Evolutionary conservation across 1,284 basidiomycete genomes (phyloP).

Genomic region (Trametes sp.): DNA sequence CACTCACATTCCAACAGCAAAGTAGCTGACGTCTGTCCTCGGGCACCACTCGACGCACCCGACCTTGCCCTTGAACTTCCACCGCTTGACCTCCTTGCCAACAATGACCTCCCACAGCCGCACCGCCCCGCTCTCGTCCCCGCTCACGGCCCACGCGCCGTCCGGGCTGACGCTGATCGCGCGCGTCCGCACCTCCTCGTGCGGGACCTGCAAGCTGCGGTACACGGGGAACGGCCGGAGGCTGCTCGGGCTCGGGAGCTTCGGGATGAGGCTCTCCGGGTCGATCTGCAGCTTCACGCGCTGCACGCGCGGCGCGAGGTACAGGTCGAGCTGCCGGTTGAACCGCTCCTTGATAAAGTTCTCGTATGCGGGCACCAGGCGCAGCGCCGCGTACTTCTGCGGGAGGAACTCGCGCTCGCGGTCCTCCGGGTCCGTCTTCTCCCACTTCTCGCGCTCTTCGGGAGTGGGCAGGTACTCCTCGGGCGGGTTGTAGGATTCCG

Average conservation of each 20-base stretch:
- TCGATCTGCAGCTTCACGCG: slow-evolving; percentile 90
- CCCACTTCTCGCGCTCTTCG: slow-evolving; percentile 87
- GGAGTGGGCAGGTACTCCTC: slow-evolving; percentile 96
- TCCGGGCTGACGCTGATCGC: slow-evolving; percentile 87
- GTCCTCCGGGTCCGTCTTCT: slow-evolving; percentile 88
- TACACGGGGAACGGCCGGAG: slow-evolving; percentile 96
- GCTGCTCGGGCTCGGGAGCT: slow-evolving; percentile 93
- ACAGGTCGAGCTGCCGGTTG: slow-evolving; percentile 94
- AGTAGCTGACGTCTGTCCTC: slow-evolving; percentile 82
- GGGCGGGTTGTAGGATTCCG: slow-evolving; percentile 98
- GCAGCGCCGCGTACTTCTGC: slow-evolving; percentile 85
- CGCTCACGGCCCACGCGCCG: slow-evolving; percentile 92
- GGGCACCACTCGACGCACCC: slow-evolving; percentile 96
- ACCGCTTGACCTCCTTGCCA: slow-evolving; percentile 89
- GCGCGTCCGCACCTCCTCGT: slow-evolving; percentile 77
- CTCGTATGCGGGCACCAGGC: slow-evolving; percentile 92
- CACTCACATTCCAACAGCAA: slow-evolving; percentile 84
- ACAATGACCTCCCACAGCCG: slow-evolving; percentile 95
- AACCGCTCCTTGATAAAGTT: slow-evolving; percentile 96
- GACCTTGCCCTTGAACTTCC: slow-evolving; percentile 85
- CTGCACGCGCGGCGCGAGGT: slow-evolving; percentile 94
- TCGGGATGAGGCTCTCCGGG: slow-evolving; percentile 91
- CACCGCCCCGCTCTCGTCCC: slow-evolving; percentile 90
- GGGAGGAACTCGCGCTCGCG: slow-evolving; percentile 92
- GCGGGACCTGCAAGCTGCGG: slow-evolving; percentile 76